Evolutionary conservation across 208 protist genomes (phyloP), one percentile per base, ranked within the genome.

Genomic region (Wallacemonas sp.): DNA sequence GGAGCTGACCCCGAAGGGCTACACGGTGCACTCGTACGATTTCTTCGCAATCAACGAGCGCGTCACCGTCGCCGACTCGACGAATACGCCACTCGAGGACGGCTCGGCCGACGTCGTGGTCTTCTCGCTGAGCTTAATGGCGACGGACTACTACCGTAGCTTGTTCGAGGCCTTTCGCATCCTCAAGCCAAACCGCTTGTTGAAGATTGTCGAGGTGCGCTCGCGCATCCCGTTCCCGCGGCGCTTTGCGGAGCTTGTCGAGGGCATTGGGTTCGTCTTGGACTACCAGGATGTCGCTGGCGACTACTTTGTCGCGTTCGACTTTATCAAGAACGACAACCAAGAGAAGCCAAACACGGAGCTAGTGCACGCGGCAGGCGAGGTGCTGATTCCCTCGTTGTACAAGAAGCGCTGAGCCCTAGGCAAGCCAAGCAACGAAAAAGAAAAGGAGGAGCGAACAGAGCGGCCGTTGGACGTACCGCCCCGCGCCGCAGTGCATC

Each of bases 21-120:
- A 97, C 75, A 97, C 80, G 3, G 94, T 98, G 4, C 93, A 99
- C 72, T 98, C 96, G 39, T 99, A 98, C 64, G 97, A 99, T 72
- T 87, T 99, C 39, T 93, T 77, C 54, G 81, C 82, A 12, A 57
- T 89, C 23, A 88, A 87, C 50, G 84, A 85, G 32, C 62, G 70
- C 44, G 95, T 99, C 28, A 96, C 87, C 23, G 95, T 94, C 22
- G 97, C 95, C 39, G 92, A 98, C 73, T 84, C 95, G 12, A 66
- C 89, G 5, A 72, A 89, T 49, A 84, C 97, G 55, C 95, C 97
- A 7, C 79, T 98, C 32, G 68, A 74, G 25, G 65, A 62, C 41
- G 76, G 83, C 22, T 83, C 80, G 10, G 82, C 97, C 12, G 95
- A 99, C 50, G 87, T 98, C 12, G 95, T 84, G 57, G 70, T 99